Base-by-base conservation (phyloP, 2,329 filamentous ascomycete species). In the Trichoderma sp. region DNA sequence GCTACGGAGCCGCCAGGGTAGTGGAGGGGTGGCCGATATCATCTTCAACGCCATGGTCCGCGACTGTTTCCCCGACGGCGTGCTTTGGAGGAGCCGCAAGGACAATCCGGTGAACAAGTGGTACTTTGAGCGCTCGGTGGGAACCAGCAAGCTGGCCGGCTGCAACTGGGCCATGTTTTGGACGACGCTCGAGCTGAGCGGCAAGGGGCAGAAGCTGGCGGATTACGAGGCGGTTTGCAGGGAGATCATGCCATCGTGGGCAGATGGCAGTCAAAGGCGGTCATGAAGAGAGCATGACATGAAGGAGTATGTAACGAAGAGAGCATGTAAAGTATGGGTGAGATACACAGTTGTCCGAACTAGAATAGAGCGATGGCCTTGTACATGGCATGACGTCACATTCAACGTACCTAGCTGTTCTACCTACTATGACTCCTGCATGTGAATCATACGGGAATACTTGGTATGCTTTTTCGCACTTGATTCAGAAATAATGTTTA, bases 151-250 rank as follows among this genome's bases (percentile, higher is more conserved):
- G 78, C 79, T 99, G 44, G 82, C 85, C 0, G 87, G 85, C n/a
- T 91, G 86, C 52, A 89, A 93, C 70, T 99, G 95, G 95, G 92
- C 93, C 3, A 97, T 98, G 93, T 99, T 99, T 74, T 99, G 95
- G 93, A 99, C 95, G 1, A 95, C 90, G 1, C 82, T 85, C 0
- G 85, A 86, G 54, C 81, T 89, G 64, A 79, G 86, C 50, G 78
- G 85, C 54, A 82, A 84, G 66, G 78, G 81, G 43, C 77, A 81
- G 66, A 81, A 78, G 55, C 85, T 92, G 67, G 74, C 76, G 66
- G 90, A 93, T 73, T 93, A 93, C 72, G 89, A 92, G 74, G 83
- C 83, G 61, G 90, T 93, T n/a, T 93, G 90, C 73, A 83, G 89
- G 63, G 77, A 78, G 15, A 82, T 90, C 41, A 77, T 82, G 66